Conservation (phyloP, 2,329 filamentous ascomycete genomes). For the Scedosporium boydii region DNA sequence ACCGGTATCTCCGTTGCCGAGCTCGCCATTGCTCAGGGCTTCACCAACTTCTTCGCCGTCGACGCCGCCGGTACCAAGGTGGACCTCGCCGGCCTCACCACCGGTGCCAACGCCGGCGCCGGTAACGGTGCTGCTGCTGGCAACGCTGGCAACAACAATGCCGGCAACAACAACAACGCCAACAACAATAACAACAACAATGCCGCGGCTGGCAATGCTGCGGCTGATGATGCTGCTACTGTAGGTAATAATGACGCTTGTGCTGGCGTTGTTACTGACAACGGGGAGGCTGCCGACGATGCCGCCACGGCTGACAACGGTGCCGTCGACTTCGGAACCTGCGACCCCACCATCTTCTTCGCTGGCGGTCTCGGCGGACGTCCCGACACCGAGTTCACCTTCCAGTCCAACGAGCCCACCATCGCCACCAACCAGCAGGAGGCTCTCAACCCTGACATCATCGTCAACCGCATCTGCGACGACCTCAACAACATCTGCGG, state of each 20-base stretch:
- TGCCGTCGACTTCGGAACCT: conserved; percentile 40
- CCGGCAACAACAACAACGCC: no score
- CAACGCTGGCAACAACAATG: conserved; percentile 9
- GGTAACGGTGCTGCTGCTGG: background rate
- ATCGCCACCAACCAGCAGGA: conserved; percentile 53
- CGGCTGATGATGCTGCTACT: conserved; percentile 8
- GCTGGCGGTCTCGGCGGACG: conserved; percentile 48
- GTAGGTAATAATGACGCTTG: conserved; percentile 10
- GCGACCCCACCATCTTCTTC: conserved; percentile 49
- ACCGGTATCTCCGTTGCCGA: conserved; percentile 57
- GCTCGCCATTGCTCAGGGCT: conserved; percentile 51
- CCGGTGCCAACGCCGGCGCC: conserved; percentile 12
- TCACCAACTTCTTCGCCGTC: conserved; percentile 47
- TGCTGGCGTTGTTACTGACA: conserved; percentile 19
- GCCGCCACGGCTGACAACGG: conserved; percentile 1
- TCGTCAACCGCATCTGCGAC: conserved; percentile 63
- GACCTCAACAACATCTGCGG: conserved; percentile 58
- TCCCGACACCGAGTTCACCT: conserved; percentile 51
- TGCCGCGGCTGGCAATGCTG: conserved; percentile 6
- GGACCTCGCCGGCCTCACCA: conserved; percentile 20
- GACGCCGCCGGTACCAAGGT: conserved; percentile 20
- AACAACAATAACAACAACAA: conserved; percentile 10
- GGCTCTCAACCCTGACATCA: conserved; percentile 63
- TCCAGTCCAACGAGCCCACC: conserved; percentile 54
- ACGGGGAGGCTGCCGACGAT: conserved; percentile 14